Evolutionary conservation across 495 filamentous ascomycete species (phyloP).

Genomic region (Penicillium paxilli): DNA sequence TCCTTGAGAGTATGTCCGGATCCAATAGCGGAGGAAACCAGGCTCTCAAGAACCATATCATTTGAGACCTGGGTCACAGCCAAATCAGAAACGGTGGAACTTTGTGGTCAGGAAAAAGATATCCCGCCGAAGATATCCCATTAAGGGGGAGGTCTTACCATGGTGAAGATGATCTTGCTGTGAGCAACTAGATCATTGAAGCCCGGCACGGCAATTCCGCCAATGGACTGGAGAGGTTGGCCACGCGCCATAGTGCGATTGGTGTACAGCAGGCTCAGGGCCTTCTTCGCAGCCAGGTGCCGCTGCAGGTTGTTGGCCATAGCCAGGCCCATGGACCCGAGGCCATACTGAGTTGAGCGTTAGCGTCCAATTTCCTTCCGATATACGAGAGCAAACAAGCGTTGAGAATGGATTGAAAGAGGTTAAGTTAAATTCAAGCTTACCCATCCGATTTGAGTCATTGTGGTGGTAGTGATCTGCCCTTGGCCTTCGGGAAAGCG

Average conservation of each 20-base stretch:
- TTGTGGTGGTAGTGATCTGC: slow-evolving; percentile 11
- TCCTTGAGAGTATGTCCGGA: slow-evolving; percentile 37
- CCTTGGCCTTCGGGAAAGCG: neutral
- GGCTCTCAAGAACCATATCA: slow-evolving; percentile 37
- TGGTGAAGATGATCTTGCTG: slow-evolving; percentile 48
- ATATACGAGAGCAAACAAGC: no score
- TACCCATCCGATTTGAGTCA: slow-evolving; percentile 47
- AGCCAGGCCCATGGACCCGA: slow-evolving; percentile 51
- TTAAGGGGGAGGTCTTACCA: slow-evolving; percentile 24
- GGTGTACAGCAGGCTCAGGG: slow-evolving; percentile 37
- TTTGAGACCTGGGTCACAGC: slow-evolving; percentile 37
- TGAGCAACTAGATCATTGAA: slow-evolving; percentile 37
- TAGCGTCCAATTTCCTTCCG: slow-evolving; percentile 1
- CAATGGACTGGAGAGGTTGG: slow-evolving; percentile 33
- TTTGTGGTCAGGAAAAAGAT: no score
- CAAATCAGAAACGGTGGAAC: no score
- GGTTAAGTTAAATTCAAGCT: neutral
- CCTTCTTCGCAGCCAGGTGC: slow-evolving; percentile 40
- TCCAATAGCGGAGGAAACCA: slow-evolving; percentile 31
- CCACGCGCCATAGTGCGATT: slow-evolving; percentile 49
- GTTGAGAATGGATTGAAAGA: no score
- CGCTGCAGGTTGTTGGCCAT: slow-evolving; percentile 50
- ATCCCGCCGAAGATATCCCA: neutral
- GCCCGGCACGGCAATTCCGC: slow-evolving; percentile 32
- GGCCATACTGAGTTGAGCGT: slow-evolving; percentile 36